phyloP scores from a whole-genome alignment of 1,284 basidiomycete species.

The Ceratobasidium theobromae region DNA sequence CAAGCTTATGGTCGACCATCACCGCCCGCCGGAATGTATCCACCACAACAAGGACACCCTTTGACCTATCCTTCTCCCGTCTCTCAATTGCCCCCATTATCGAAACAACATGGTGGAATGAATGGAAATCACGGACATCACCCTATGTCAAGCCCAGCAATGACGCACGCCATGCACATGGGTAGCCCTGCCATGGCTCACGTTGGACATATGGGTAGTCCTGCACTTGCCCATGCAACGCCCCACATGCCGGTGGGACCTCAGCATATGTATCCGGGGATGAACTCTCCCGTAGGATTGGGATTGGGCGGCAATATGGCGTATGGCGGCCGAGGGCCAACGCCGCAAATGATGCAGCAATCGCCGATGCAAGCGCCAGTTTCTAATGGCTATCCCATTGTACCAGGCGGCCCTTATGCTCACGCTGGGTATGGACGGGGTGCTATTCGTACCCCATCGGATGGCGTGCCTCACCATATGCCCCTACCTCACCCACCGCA shows the following conservation, averaged over 20 bases:
- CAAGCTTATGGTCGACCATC: constrained; percentile 39
- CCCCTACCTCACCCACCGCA: constrained; percentile 20
- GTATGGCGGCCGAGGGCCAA: constrained; percentile 13
- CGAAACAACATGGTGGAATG: constrained; percentile 5
- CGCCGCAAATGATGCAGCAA: constrained; percentile 21
- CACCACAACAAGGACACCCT: constrained; percentile 29
- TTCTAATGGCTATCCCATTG: constrained; percentile 19
- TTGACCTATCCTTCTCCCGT: constrained; percentile 53
- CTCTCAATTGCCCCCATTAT: constrained; percentile 15
- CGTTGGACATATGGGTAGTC: constrained; percentile 24
- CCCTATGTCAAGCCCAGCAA: constrained; percentile 9
- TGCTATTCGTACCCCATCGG: constrained; percentile 11
- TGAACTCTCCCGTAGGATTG: constrained; percentile 17
- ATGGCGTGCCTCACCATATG: constrained; percentile 28
- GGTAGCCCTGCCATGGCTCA: constrained; percentile 15
- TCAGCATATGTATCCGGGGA: constrained; percentile 21
- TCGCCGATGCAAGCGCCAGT: constrained; percentile 10
- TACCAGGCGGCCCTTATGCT: not conserved
- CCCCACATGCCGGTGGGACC: constrained; percentile 16
- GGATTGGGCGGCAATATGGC: constrained; percentile 19
- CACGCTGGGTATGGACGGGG: constrained; percentile 5
- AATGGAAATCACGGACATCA: constrained; percentile 25
- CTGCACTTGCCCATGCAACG: constrained; percentile 6
- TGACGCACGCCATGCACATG: constrained; percentile 24
- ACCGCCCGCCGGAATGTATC: constrained; percentile 33